These are phyloP conservation scores for Plasmodium ovale DNA, from an alignment of 169 alveolate species.

Conservation along the genomic window DNA sequence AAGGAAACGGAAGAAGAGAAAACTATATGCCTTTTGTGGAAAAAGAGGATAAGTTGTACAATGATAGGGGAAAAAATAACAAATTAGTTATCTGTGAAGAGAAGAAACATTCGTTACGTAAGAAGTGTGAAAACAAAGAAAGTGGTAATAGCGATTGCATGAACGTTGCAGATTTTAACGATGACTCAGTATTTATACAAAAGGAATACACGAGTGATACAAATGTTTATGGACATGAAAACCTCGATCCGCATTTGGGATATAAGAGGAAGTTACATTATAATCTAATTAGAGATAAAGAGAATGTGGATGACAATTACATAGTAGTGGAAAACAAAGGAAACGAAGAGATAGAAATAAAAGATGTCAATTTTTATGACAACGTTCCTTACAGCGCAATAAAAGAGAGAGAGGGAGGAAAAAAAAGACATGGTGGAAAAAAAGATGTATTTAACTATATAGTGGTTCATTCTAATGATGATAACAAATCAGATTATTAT, in stretches of 20 bases:
- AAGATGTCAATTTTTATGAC: too few relatives aligned
- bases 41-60: neutral
- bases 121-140: neutral
- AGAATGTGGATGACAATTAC: neutral
- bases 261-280: neutral
- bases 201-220: slow-evolving; percentile 21
- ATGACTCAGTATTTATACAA: neutral
- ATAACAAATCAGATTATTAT: neutral
- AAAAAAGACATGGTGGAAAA: neutral
- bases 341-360: too few relatives aligned
- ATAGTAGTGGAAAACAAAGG: neutral
- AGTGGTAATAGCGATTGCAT: slow-evolving; percentile 1
- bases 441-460: slow-evolving; percentile 28
- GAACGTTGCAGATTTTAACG: neutral
- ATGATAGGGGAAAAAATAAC: neutral
- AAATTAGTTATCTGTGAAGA: neutral
- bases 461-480: slow-evolving; percentile 8
- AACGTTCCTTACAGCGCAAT: neutral
- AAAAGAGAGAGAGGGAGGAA: slow-evolving; percentile 1
- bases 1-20: neutral
- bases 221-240: slow-evolving; percentile 2
- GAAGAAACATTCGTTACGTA: slow-evolving; percentile 9
- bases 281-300: neutral
- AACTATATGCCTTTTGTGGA: slow-evolving; percentile 12
- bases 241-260: neutral